Evolutionary conservation across 441 rosid genomes (phyloP).

Genomic region (Populus trichocarpa): DNA sequence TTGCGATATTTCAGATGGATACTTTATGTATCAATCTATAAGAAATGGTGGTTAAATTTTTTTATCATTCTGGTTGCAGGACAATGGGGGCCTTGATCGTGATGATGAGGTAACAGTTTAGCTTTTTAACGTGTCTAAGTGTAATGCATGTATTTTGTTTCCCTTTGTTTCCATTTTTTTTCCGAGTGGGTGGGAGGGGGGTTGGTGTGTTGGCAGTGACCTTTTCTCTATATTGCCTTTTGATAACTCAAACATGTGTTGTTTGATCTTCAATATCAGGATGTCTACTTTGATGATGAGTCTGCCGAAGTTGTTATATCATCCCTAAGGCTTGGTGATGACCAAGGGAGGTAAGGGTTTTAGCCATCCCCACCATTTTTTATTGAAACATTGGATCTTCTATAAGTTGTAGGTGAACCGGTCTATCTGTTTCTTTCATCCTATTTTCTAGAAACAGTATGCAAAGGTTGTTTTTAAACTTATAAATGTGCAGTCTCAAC

Average conservation of each 20-base stretch:
- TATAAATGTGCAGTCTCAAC: not conserved
- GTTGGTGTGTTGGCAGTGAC: not conserved
- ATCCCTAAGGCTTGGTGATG: conserved; percentile 90
- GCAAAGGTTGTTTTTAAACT: not conserved
- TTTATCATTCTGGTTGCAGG: conserved; percentile 45
- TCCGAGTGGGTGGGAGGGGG: not conserved
- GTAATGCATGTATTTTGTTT: not conserved
- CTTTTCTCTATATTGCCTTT: not conserved
- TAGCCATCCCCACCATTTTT: not conserved
- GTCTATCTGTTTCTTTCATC: not conserved
- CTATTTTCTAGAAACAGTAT: not conserved
- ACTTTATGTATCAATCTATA: not conserved
- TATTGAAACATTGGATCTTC: not conserved
- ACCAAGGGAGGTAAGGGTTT: conserved; percentile 72
- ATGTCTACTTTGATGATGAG: conserved; percentile 89
- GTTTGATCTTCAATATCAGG: conserved; percentile 41
- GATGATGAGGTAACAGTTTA: conserved; percentile 65
- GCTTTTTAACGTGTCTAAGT: not conserved
- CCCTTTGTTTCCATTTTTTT: not conserved
- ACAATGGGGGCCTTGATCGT: conserved; percentile 62
- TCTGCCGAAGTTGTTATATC: conserved; percentile 92
- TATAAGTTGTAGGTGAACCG: not conserved
- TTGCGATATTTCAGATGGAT: not conserved
- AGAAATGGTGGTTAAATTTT: not conserved
- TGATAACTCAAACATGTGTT: not conserved